Conservation (phyloP, 257 asterid species). For the Ehretia macrophylla region DNA sequence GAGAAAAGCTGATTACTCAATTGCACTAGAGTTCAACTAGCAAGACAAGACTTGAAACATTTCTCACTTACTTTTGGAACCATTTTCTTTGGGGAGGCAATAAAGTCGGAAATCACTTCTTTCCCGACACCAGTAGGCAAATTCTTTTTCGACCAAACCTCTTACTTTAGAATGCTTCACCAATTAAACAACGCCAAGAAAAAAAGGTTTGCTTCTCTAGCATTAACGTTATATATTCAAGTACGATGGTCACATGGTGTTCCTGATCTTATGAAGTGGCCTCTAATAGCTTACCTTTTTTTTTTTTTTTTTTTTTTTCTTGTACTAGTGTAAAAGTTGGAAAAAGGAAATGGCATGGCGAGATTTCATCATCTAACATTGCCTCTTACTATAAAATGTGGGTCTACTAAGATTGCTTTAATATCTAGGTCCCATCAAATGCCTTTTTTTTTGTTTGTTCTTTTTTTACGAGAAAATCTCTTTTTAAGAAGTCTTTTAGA, state of each 20-base stretch:
- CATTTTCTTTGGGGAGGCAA: neutral
- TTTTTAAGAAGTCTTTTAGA: no score
- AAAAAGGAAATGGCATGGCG: neutral
- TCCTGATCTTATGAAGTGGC: neutral
- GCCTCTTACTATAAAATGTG: no score
- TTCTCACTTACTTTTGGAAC: neutral
- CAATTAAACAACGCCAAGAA: neutral
- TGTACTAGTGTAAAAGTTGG: constrained; percentile 1
- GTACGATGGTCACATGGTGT: neutral
- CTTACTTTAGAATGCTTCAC: neutral
- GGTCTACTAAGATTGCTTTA: no score
- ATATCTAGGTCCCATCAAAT: no score
- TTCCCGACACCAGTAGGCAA: neutral
- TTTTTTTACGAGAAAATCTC: no score
- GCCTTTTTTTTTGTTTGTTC: no score
- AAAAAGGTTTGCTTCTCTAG: neutral
- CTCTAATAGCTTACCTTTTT: neutral
- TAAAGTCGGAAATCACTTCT: neutral
- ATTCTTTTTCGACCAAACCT: neutral
- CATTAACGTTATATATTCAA: neutral
- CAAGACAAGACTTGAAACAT: neutral
- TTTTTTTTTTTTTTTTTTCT: neutral
- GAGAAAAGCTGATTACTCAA: neutral
- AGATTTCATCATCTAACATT: no score
- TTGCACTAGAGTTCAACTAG: neutral